Evolutionary conservation across 2,329 filamentous ascomycete species (phyloP), one percentile per base, ranked within the genome.

Genomic region (Macrophomina pseudophaseolina): DNA sequence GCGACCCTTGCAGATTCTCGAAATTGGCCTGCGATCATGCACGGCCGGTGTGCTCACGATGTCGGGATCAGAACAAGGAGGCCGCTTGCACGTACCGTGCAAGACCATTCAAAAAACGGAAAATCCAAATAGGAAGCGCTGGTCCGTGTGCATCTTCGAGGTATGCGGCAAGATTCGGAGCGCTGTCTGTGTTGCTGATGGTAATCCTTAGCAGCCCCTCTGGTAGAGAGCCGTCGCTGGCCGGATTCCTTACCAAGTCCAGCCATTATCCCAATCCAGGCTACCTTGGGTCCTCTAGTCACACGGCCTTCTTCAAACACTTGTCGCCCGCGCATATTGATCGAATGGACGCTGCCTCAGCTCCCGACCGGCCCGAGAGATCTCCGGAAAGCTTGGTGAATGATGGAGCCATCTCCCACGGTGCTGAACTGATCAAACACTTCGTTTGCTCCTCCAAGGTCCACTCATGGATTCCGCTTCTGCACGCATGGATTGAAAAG

Each of bases 261-360:
- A 67, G 53, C 30, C 71, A 69, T 6, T 76, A 76, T 69, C 75
- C 76, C 0, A 78, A 77, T 67, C 75, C 75, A 28, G 75, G 75
- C 4, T 77, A 73, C 49, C 70, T 75, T 8, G 76, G 75, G 28
- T 70, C 69, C 2, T 75, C 74, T 5, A 77, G 74, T 64, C 72
- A 75, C 62, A 71, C 72, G 8, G 70, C 74, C 14, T 72, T 78
- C 18, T 77, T 78, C 67, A 70, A 74, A 40, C 72, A 77, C 18
- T 68, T 77, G 9, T 69, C 68, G 16, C 68, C 71, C 28, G 64
- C 9, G 11, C 56, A 44, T 38, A 62, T 14, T 16, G 54, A 63
- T 32, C 53, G n/a, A 4, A 35, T 7, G 3, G 51, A 67, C 9
- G 30, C 44, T 23, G 62, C 67, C 9, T 38, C 35, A 7, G 11